Base-by-base conservation (phyloP, 805 yeast genomes). In the Yarrowia keelungensis region DNA sequence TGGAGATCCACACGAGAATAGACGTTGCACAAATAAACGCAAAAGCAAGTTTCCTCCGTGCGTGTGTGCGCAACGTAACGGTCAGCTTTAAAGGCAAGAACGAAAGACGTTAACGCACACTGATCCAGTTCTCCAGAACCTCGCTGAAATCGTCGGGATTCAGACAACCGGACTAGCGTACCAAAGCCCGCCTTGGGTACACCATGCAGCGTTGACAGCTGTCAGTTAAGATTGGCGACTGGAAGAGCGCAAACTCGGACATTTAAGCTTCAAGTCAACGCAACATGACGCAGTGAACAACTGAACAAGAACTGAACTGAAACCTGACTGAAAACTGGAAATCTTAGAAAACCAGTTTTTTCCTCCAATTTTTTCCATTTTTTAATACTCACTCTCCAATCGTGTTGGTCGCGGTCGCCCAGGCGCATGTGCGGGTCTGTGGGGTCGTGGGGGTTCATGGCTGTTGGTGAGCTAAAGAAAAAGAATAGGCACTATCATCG, bases 381-480 rank as follows among this genome's bases (percentile, higher is more conserved):
- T 19, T 19, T 19, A 19, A 45, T 51, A 51, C 58, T 51, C 58
- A 51, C 58, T 51, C 58, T 51, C 58, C 58, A 51, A 12, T 51
- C 58, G 32, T 51, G 58, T 16, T 51, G 43, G n/a, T 2, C 38
- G 50, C 50, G 35, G 50, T 46, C 51, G 51, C 38, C 51, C 51
- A 47, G 3, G 16, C 56, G 61, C 46, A 39, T 39, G 36, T 39
- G 61, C 7, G 32, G 32, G 19, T 39, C 61, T 9, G 10, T 11
- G 19, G 8, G 56, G 15, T 50, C 56, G 46, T 16, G 38, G 14
- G 47, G 62, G 14, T 56, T 56, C 62, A 56, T 56, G 39, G 22
- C 62, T 56, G 46, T 39, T 53, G 61, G 62, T 56, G 47, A 56
- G 62, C 62, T 41, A 26, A 9, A 26, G 46, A 56, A 39, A 39